Conservation (phyloP, 371 early-diverging fungal genomes). For the Polyrhizophydium stewartii region DNA sequence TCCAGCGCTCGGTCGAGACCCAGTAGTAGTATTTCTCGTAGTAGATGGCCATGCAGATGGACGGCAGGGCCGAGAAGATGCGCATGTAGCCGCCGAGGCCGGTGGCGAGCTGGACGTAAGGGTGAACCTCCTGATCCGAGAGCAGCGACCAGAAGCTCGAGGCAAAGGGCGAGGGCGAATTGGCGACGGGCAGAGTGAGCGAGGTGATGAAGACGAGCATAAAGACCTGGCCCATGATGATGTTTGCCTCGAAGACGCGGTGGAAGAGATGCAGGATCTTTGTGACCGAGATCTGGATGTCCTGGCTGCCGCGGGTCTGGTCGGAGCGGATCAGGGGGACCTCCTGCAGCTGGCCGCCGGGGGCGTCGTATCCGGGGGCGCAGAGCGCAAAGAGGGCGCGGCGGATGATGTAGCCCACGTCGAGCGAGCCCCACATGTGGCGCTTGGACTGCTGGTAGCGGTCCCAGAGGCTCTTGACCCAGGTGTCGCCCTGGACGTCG, state of each 20-base stretch:
- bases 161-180: constrained; percentile 1
- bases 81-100: constrained; percentile 11
- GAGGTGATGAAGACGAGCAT: constrained; percentile 7
- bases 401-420: constrained; percentile 19
- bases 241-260: constrained; percentile 24
- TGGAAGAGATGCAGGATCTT: constrained; percentile 12
- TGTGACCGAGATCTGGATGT: neutral
- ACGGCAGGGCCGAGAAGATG: constrained; percentile 1
- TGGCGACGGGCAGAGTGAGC: constrained; percentile 7
- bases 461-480: constrained; percentile 42
- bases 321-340: neutral
- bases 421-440: constrained; percentile 41
- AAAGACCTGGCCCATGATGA: constrained; percentile 23
- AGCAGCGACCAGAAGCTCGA: constrained; percentile 25
- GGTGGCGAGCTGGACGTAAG: constrained; percentile 8
- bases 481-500: constrained; percentile 45
- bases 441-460: constrained; percentile 62
- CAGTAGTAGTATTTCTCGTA: constrained; percentile 19
- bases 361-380: constrained; percentile 15
- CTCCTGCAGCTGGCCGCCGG: constrained; percentile 4
- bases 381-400: constrained; percentile 15
- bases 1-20: constrained; percentile 16
- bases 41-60: constrained; percentile 10
- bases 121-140: constrained; percentile 9
- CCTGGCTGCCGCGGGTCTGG: neutral